Percentiles rank a stretch among this genome's conserved stretches.
Conservation (phyloP, 2,329 filamentous ascomycete species). For the Ophiocordyceps australis region DNA sequence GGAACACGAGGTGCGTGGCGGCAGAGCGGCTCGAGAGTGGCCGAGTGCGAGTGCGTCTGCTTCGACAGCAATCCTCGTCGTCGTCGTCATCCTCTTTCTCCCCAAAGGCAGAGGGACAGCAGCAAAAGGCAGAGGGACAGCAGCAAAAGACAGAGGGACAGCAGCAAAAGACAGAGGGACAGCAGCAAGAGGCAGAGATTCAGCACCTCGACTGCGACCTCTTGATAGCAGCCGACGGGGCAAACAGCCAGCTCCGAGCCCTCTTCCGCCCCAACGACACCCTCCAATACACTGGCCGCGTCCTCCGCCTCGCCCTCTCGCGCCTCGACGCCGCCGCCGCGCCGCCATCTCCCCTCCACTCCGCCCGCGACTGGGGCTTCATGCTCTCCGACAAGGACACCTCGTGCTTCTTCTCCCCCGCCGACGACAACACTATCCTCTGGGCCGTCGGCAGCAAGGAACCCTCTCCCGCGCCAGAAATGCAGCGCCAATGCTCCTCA, state of each 20-base stretch:
- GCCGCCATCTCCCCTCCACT: slow-evolving; percentile 11
- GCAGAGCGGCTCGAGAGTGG: slow-evolving; percentile 7
- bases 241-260: slow-evolving; percentile 19
- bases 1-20: slow-evolving; percentile 9
- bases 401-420: slow-evolving; percentile 23
- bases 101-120: background rate
- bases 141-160: background rate
- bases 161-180: too few relatives aligned
- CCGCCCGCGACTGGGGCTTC: slow-evolving; percentile 20
- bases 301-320: slow-evolving; percentile 18
- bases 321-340: slow-evolving; percentile 15
- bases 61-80: background rate
- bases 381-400: slow-evolving; percentile 18
- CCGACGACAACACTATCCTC: slow-evolving; percentile 18
- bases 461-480: slow-evolving; percentile 3
- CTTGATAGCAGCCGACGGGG: slow-evolving; percentile 25
- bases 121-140: background rate
- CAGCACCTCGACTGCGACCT: slow-evolving; percentile 16
- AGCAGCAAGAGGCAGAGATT: background rate
- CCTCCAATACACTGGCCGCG: slow-evolving; percentile 19
- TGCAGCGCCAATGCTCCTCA: slow-evolving; percentile 4
- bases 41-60: slow-evolving; percentile 7
- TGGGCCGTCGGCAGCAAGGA: slow-evolving; percentile 22
- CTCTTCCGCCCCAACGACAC: slow-evolving; percentile 18
- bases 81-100: background rate